Evolutionary conservation across 2,329 filamentous ascomycete species (phyloP).

Genomic region (Diplocarpon mali): DNA sequence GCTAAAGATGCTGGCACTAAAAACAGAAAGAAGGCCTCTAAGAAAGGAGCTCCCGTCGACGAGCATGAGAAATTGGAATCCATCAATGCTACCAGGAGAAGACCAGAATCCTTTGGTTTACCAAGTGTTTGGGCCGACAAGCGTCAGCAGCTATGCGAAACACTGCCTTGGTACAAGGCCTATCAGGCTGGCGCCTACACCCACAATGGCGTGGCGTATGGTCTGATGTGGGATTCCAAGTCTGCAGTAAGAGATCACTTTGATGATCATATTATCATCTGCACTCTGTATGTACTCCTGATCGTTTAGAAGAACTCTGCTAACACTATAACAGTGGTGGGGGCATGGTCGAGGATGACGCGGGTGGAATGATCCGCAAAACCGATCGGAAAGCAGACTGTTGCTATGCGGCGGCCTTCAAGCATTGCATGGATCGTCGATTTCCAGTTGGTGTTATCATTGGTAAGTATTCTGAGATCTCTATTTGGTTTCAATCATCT

Average conservation of each 20-base stretch:
- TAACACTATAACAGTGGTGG: slow-evolving; percentile 39
- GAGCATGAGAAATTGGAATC: not conserved
- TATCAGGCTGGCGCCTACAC: slow-evolving; percentile 50
- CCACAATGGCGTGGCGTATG: slow-evolving; percentile 36
- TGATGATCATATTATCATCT: slow-evolving; percentile 50
- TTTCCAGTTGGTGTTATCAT: slow-evolving; percentile 31
- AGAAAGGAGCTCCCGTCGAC: not conserved
- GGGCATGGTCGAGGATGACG: slow-evolving; percentile 35
- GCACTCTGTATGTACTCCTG: slow-evolving; percentile 40
- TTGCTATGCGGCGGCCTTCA: not conserved
- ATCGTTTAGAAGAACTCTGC: slow-evolving; percentile 5
- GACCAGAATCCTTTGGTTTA: slow-evolving; percentile 15
- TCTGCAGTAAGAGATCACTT: slow-evolving; percentile 45
- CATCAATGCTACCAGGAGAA: not conserved
- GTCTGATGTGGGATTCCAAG: slow-evolving; percentile 48
- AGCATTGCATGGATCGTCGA: not conserved
- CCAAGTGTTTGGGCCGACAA: slow-evolving; percentile 46
- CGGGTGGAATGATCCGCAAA: slow-evolving; percentile 26
- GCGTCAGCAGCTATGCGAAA: slow-evolving; percentile 51
- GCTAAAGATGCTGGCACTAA: too few species aligned
- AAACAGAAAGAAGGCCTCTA: too few species aligned
- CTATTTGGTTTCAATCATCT: not conserved
- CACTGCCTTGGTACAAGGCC: slow-evolving; percentile 49
- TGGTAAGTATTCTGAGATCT: slow-evolving; percentile 30
- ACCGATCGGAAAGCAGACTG: not conserved